Percentiles rank a stretch among this genome's conserved stretches.
Evolutionary conservation across 192 early-diverging fungal genomes (phyloP).

Genomic region (Dissophora ornata): DNA sequence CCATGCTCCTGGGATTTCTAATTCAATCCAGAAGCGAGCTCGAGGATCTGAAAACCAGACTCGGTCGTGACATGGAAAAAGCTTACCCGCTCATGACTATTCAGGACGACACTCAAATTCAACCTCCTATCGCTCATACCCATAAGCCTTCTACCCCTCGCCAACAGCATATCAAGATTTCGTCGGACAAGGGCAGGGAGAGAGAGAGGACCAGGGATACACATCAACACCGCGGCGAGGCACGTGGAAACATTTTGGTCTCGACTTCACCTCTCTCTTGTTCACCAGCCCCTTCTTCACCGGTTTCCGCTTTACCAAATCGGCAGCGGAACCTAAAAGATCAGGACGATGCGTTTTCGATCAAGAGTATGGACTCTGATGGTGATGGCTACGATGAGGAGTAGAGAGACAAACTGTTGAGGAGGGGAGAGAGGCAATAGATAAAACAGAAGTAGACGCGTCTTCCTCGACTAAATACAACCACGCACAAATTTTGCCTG

Average conservation of each 20-base stretch:
- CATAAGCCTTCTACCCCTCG: neutral
- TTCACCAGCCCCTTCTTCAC: too few relatives aligned
- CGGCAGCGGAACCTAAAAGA: too few relatives aligned
- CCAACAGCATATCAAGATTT: neutral
- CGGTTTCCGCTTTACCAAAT: too few relatives aligned
- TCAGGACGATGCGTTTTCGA: conserved; percentile 8
- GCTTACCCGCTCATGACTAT: conserved; percentile 22
- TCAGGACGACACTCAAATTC: conserved; percentile 1
- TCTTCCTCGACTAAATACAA: too few relatives aligned
- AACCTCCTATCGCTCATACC: neutral
- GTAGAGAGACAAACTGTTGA: neutral
- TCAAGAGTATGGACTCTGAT: conserved; percentile 12
- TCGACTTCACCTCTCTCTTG: neutral
- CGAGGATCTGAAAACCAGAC: conserved; percentile 12
- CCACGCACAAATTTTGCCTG: too few relatives aligned
- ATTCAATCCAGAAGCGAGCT: conserved; percentile 41
- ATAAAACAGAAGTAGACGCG: too few relatives aligned
- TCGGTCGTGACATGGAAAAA: conserved; percentile 11
- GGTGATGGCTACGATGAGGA: neutral
- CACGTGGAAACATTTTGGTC: too few relatives aligned
- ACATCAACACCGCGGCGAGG: neutral
- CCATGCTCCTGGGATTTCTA: conserved; percentile 53
- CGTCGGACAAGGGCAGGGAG: neutral
- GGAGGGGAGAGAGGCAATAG: too few relatives aligned
- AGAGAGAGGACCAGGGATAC: neutral